A percentile compares a stretch with the other conserved stretches of the same genome.
phyloP scores from a whole-genome alignment of 2,329 filamentous ascomycete species.

The Elsinoe australis region DNA sequence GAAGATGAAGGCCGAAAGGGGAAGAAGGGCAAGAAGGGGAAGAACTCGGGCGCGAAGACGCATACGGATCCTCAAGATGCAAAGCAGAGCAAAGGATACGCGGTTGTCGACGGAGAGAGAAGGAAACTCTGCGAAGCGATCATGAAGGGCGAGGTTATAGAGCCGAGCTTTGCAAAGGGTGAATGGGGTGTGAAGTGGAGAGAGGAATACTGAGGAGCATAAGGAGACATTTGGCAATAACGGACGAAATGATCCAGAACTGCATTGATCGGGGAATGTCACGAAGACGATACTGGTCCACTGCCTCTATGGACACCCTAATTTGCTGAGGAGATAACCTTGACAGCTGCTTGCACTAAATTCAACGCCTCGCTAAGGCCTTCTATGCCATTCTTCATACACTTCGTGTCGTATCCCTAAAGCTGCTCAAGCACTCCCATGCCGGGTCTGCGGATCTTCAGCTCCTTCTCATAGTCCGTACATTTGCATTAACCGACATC shows the following conservation, averaged over 20 bases:
- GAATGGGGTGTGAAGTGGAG: slow-evolving; percentile 54
- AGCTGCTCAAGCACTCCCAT: too few species aligned
- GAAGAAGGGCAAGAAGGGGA: slow-evolving; percentile 22
- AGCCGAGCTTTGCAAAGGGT: slow-evolving; percentile 54
- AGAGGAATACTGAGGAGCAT: slow-evolving; percentile 29
- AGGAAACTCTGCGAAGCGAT: slow-evolving; percentile 50
- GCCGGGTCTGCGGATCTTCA: too few species aligned
- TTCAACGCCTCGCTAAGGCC: background rate
- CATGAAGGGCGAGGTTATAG: slow-evolving; percentile 52
- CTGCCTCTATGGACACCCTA: too few species aligned
- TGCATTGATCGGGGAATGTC: too few species aligned
- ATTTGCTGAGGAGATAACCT: too few species aligned
- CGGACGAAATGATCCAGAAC: background rate
- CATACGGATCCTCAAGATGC: background rate
- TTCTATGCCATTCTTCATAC: background rate
- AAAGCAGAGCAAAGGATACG: background rate
- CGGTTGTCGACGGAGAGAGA: slow-evolving; percentile 18
- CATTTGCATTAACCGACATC: slow-evolving; percentile 15
- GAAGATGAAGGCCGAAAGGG: slow-evolving; percentile 18
- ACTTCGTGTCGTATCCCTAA: background rate
- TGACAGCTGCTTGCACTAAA: too few species aligned
- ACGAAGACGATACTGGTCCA: too few species aligned
- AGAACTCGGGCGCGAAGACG: slow-evolving; percentile 18
- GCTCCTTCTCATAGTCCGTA: slow-evolving; percentile 1
- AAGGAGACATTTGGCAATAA: background rate